phyloP scores from a whole-genome alignment of 106 monocot genomes.

The Triglochin maritima region DNA sequence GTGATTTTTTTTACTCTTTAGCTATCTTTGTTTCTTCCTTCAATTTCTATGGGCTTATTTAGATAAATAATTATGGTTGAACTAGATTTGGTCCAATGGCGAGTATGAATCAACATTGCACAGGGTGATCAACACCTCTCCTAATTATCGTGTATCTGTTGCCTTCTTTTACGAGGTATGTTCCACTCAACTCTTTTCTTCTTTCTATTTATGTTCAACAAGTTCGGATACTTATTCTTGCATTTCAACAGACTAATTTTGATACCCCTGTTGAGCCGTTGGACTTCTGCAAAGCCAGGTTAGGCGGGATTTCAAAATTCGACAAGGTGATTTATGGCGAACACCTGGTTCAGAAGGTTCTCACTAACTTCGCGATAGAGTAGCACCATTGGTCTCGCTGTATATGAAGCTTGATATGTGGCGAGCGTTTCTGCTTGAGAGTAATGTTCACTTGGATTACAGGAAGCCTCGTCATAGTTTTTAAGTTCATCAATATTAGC shows the following conservation, averaged over 20 bases:
- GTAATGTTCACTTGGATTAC: no score
- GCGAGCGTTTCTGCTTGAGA: no score
- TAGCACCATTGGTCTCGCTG: background rate
- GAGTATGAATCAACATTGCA: slow-evolving; percentile 77
- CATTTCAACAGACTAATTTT: slow-evolving; percentile 13
- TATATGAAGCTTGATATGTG: no score
- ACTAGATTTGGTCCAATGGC: slow-evolving; percentile 72
- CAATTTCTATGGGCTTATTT: background rate
- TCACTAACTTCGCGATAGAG: slow-evolving; percentile 14
- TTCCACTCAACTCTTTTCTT: background rate
- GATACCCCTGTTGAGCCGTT: slow-evolving; percentile 15
- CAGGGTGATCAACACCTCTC: slow-evolving; percentile 65
- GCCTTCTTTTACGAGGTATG: slow-evolving; percentile 86
- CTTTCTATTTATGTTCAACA: background rate
- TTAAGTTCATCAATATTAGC: no score
- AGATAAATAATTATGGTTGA: background rate
- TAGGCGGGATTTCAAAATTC: slow-evolving; percentile 9
- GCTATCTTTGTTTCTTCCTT: background rate
- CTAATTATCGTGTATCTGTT: slow-evolving; percentile 66
- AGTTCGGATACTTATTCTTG: background rate
- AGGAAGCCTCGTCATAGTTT: no score
- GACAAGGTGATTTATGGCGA: slow-evolving; percentile 16
- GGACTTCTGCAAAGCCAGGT: slow-evolving; percentile 12
- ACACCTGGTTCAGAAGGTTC: slow-evolving; percentile 18
- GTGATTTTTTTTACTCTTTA: slow-evolving; percentile 14